Conservation (phyloP, 1,284 basidiomycete genomes). For the Tilletia setariae region DNA sequence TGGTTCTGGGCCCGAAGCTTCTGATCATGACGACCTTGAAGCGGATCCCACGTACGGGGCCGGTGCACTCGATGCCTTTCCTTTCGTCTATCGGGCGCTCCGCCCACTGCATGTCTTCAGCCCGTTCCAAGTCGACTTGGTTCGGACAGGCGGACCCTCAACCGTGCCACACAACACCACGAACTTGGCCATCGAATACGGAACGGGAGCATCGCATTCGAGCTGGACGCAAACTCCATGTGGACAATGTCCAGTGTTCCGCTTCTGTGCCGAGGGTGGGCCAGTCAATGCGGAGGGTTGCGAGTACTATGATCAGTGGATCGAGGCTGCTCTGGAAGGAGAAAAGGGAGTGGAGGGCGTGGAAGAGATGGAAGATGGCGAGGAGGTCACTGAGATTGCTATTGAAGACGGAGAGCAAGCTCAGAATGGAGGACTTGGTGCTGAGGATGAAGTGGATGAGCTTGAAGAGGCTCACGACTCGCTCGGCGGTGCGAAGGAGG, state of each 20-base stretch:
- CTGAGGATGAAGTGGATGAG: not conserved
- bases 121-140: constrained; percentile 5
- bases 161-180: too few relatives aligned
- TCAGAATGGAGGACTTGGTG: not conserved
- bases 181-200: constrained; percentile 14
- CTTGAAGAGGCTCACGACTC: too few relatives aligned
- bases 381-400: not conserved
- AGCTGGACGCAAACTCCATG: constrained; percentile 46
- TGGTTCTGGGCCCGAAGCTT: not conserved
- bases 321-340: constrained; percentile 16
- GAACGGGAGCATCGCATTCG: constrained; percentile 3
- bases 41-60: not conserved
- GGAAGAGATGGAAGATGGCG: constrained; percentile 8
- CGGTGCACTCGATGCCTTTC: not conserved
- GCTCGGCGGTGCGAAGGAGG: too few relatives aligned
- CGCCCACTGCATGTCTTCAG: constrained; percentile 27
- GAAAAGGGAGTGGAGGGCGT: constrained; percentile 9
- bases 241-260: constrained; percentile 46
- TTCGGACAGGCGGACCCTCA: not conserved
- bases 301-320: constrained; percentile 38
- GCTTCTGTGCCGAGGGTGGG: constrained; percentile 43
- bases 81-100: constrained; percentile 43
- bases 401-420: not conserved
- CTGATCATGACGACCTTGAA: constrained; percentile 4
- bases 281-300: constrained; percentile 45